phyloP scores from a whole-genome alignment of 345 rosid genomes.

The Arabidopsis arenosa region DNA sequence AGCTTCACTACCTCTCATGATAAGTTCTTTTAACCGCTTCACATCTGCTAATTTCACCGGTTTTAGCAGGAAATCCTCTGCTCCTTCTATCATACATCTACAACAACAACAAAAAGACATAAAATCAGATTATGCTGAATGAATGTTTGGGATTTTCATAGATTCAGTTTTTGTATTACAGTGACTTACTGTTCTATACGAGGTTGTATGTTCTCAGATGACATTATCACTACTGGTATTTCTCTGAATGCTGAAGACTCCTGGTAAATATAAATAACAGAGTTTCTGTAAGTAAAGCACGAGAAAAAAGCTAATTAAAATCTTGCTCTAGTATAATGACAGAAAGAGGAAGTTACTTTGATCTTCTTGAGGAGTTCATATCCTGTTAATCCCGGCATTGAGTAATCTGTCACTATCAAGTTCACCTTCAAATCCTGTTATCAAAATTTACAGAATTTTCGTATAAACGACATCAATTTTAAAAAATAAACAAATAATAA shows the following conservation, averaged over 20 bases:
- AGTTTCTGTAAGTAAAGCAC: not conserved
- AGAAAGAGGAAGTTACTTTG: slow-evolving; percentile 50
- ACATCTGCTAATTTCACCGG: slow-evolving; percentile 82
- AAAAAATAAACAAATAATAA: not conserved
- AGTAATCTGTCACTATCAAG: slow-evolving; percentile 76
- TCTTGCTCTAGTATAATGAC: not conserved
- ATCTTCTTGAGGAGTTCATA: slow-evolving; percentile 85
- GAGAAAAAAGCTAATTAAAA: not conserved
- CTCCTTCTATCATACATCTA: slow-evolving; percentile 90
- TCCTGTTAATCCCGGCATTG: slow-evolving; percentile 87
- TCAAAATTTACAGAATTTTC: slow-evolving; percentile 1
- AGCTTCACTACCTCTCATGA: slow-evolving; percentile 47
- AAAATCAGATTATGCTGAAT: not conserved
- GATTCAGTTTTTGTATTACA: not conserved
- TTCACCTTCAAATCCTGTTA: slow-evolving; percentile 76
- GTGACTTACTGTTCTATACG: slow-evolving; percentile 66
- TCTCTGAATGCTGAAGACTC: slow-evolving; percentile 69
- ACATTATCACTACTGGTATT: slow-evolving; percentile 82
- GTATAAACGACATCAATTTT: not conserved
- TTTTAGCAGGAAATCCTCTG: slow-evolving; percentile 83
- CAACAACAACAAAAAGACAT: not conserved
- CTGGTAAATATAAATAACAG: slow-evolving; percentile 39
- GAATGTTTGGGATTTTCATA: too few species aligned
- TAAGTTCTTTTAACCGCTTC: slow-evolving; percentile 56
- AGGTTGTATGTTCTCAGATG: slow-evolving; percentile 72